phyloP scores from a whole-genome alignment of 108 stramenopile genomes.

The Skeletonema marinoi region DNA sequence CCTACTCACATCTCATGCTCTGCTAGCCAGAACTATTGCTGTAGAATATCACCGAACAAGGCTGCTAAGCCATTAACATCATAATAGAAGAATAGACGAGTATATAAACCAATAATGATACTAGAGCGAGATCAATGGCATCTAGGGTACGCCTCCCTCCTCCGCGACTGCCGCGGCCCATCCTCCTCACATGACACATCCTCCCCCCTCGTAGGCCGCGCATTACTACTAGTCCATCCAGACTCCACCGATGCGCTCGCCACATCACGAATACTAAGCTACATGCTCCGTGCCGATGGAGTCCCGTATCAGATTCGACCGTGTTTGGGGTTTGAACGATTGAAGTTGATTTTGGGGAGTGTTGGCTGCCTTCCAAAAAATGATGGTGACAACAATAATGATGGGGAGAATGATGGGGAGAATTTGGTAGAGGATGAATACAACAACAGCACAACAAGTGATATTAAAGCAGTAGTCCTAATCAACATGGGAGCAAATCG shows the following conservation, averaged over 20 bases:
- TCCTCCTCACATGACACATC: conserved; percentile 5
- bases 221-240: conserved; percentile 66
- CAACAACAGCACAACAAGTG: neutral
- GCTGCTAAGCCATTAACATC: too few species aligned
- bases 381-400: conserved; percentile 1
- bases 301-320: conserved; percentile 73
- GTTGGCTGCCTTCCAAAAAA: conserved; percentile 25
- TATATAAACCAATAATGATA: too few species aligned
- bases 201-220: conserved; percentile 29
- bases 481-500: conserved; percentile 75
- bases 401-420: neutral
- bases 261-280: conserved; percentile 72
- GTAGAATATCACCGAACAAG: too few species aligned
- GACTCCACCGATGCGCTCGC: conserved; percentile 76
- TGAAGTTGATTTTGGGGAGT: conserved; percentile 10
- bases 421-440: conserved; percentile 8
- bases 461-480: conserved; percentile 65
- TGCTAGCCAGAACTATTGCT: too few species aligned
- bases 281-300: conserved; percentile 75
- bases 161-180: conserved; percentile 63
- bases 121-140: conserved; percentile 78
- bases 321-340: conserved; percentile 40
- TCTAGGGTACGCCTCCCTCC: conserved; percentile 76
- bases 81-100: neutral
- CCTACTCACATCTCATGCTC: too few species aligned